Evolutionary conservation across 768 basidiomycete species (phyloP).

Genomic region (Lactarius psammicola): DNA sequence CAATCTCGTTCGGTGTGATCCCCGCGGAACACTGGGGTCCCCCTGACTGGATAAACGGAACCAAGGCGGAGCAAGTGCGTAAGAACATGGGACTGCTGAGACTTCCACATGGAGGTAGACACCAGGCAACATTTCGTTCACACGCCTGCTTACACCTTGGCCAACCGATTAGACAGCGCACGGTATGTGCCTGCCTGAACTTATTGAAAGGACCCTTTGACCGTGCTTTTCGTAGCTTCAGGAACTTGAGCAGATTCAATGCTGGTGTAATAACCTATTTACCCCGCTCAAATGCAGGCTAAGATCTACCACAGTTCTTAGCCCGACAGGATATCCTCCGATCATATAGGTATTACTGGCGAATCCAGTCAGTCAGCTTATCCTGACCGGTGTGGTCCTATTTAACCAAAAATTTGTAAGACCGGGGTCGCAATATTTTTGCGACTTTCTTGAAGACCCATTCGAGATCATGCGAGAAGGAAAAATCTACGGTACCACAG

Average conservation of each 20-base stretch:
- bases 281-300: neutral
- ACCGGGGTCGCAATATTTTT: constrained; percentile 56
- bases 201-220: neutral
- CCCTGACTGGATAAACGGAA: constrained; percentile 65
- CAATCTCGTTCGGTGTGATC: constrained; percentile 73
- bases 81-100: constrained; percentile 53
- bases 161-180: constrained; percentile 38
- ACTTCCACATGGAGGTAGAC: constrained; percentile 50
- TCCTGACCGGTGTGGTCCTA: neutral
- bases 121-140: neutral
- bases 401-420: constrained; percentile 29
- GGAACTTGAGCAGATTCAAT: constrained; percentile 94
- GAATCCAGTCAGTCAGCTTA: constrained; percentile 43
- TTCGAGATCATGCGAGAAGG: constrained; percentile 56
- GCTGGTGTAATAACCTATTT: constrained; percentile 64
- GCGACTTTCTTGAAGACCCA: constrained; percentile 52
- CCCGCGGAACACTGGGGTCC: constrained; percentile 74
- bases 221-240: constrained; percentile 50
- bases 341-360: constrained; percentile 46
- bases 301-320: constrained; percentile 44
- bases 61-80: constrained; percentile 45
- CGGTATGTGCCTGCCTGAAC: neutral
- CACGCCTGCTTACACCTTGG: neutral
- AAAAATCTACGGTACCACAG: constrained; percentile 48
- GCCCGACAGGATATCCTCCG: constrained; percentile 45